A percentile compares a stretch with the other conserved stretches of the same genome.
Conservation (phyloP, 345 rosid species). For the Lepidium aucheri region DNA sequence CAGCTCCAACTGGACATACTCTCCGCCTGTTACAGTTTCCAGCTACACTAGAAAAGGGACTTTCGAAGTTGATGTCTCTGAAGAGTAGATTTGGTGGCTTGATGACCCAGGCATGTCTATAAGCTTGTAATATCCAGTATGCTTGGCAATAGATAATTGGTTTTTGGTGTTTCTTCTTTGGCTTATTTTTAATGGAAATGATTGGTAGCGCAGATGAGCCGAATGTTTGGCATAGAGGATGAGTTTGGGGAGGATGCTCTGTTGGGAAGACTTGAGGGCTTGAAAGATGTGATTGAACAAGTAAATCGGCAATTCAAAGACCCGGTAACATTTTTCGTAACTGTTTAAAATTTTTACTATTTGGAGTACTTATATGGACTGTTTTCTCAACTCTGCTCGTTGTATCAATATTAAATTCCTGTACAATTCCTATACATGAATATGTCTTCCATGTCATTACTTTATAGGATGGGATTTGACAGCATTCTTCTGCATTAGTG, state of each 20-base stretch:
- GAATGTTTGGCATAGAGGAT: conserved; percentile 77
- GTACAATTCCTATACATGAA: too few relatives aligned
- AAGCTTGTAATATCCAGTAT: background rate
- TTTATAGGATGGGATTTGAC: background rate
- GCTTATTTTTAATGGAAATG: background rate
- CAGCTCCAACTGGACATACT: conserved; percentile 99
- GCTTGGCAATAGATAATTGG: conserved; percentile 1
- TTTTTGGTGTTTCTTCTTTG: background rate
- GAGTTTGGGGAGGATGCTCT: conserved; percentile 97
- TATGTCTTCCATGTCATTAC: background rate
- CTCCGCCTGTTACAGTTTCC: conserved; percentile 94
- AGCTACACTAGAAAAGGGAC: conserved; percentile 90
- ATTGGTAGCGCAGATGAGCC: conserved; percentile 61
- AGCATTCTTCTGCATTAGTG: background rate
- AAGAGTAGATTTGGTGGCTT: conserved; percentile 92
- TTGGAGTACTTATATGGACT: background rate
- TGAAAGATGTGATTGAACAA: conserved; percentile 97
- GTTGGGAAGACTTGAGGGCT: conserved; percentile 93
- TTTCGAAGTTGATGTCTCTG: conserved; percentile 78
- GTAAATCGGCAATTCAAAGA: conserved; percentile 94
- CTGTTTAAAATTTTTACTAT: background rate
- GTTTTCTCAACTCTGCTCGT: background rate
- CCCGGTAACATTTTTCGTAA: conserved; percentile 47
- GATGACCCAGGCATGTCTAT: conserved; percentile 66
- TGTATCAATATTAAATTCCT: too few relatives aligned